Base-by-base conservation (phyloP, 306 rosid species). In the Quercus bicolor region DNA sequence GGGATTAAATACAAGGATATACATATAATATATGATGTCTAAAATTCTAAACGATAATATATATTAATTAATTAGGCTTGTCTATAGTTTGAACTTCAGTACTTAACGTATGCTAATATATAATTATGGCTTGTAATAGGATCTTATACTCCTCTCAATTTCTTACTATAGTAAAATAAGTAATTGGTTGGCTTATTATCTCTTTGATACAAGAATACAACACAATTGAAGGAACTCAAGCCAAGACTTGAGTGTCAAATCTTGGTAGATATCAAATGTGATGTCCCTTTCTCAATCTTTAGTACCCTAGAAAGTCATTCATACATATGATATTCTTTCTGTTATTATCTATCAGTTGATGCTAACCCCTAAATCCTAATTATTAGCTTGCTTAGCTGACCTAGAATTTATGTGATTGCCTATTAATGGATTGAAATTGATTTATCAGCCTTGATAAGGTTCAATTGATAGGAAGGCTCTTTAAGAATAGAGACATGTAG, bases 111-210 rank as follows among this genome's bases (percentile, higher is more conserved):
- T 82, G n/a, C 74, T 62, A 3, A 70, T 52, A 59, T 66, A 34
- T 56, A 72, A 60, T 53, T 29, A 72, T 79, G 89, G 26, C 57
- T 86, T 84, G 88, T 82, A 77, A 79, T 79, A 82, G 78, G 73
- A 79, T 74, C 60, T 73, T 78, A 62, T 43, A 61, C 68, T 75
- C 70, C 80, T 5, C 53, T 48, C 53, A 48, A 48, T 48, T 16
- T 60, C 60, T 73, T 74, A 48, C 74, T 74, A 75, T 56, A 19
- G 86, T 82, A 75, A 75, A 76, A 69, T 62, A 2, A 8, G 53
- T 73, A 10, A 61, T 61, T 83, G 65, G 73, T 0, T 77, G 56
- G 52, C 77, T 74, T 77, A 73, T 29, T 51, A 76, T 68, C 34
- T 73, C 80, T 81, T 84, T 78, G 82, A 80, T 5, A 59, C 14